phyloP scores from a whole-genome alignment of 768 basidiomycete genomes.

The Boletus vinaceobasis region DNA sequence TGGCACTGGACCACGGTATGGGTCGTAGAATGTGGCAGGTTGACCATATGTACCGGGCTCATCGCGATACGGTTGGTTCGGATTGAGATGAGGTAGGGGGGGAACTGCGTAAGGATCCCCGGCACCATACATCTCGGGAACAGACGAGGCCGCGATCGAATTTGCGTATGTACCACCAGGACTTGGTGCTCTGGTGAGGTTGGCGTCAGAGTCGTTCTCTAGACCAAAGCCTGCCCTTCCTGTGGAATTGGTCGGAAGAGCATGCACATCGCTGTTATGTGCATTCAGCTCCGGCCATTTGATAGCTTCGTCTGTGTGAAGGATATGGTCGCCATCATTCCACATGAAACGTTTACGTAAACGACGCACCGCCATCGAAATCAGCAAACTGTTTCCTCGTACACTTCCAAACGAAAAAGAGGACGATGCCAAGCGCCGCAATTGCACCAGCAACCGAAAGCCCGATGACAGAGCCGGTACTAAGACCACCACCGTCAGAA shows the following conservation, averaged over 20 bases:
- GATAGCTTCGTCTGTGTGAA: conserved; percentile 67
- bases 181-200: conserved; percentile 51
- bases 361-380: conserved; percentile 73
- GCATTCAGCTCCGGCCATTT: conserved; percentile 88
- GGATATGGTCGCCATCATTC: neutral
- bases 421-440: conserved; percentile 64
- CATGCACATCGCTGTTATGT: conserved; percentile 54
- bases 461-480: conserved; percentile 74
- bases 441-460: conserved; percentile 80
- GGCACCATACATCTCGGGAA: conserved; percentile 36
- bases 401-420: conserved; percentile 84
- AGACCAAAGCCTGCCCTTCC: conserved; percentile 63
- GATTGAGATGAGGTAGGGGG: conserved; percentile 77
- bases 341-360: conserved; percentile 11
- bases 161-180: conserved; percentile 45
- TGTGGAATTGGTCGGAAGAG: conserved; percentile 66
- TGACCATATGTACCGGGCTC: conserved; percentile 50
- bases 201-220: conserved; percentile 59
- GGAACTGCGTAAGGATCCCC: conserved; percentile 80
- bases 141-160: conserved; percentile 44
- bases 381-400: conserved; percentile 72
- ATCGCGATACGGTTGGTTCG: conserved; percentile 72
- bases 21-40: conserved; percentile 63
- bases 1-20: conserved; percentile 75
- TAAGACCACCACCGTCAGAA: conserved; percentile 37